Evolutionary conservation across 768 basidiomycete genomes (phyloP), one percentile per base, ranked within the genome.

Genomic region (Filobasidium wieringae): DNA sequence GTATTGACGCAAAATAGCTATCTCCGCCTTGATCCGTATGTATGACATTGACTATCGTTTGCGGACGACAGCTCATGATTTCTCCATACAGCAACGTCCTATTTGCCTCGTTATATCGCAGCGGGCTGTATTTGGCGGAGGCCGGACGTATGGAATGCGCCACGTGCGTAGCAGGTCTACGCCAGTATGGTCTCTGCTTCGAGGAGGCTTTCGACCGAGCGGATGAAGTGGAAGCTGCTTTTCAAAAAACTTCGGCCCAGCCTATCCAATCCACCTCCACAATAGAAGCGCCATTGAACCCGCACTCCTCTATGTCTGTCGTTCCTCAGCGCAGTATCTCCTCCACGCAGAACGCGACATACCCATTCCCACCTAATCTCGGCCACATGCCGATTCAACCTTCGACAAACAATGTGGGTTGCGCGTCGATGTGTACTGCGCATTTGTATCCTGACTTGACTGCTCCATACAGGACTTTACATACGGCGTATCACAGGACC

Each of bases 1-100:
- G 88, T 96, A 11, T 74, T 96, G 66, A 85, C 85, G 19, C 80
- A 84, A 19, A 90, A 92, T 70, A 87, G 86, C 27, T 96, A 96
- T 72, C 75, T 96, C 74, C 62, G 66, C 4, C 54, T 75, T 1
- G 74, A 75, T 56, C 62, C 68, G 53, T 63, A 27, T 26, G 62
- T 70, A 53, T 26, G 30, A 7, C 45, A 39, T 34, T 27, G 17
- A 14, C 40, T 45, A 17, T 32, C 50, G 12, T 14, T 51, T 30
- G 29, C 27, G n/a, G n/a, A 47, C 43, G n/a, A 47, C 4, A 24
- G 4, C 33, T 40, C 31, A 26, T 34, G n/a, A 53, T 36, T 43
- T 40, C 81, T 83, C 69, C 78, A 88, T 56, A 88, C 71, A 87
- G 87, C 30, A 88, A 90, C 3, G 86, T 90, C 39, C 87, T 95